These are phyloP conservation scores for Neofusicoccum kwambonambiense DNA, from an alignment of 2,329 filamentous ascomycete species.

Conservation along the genomic window DNA sequence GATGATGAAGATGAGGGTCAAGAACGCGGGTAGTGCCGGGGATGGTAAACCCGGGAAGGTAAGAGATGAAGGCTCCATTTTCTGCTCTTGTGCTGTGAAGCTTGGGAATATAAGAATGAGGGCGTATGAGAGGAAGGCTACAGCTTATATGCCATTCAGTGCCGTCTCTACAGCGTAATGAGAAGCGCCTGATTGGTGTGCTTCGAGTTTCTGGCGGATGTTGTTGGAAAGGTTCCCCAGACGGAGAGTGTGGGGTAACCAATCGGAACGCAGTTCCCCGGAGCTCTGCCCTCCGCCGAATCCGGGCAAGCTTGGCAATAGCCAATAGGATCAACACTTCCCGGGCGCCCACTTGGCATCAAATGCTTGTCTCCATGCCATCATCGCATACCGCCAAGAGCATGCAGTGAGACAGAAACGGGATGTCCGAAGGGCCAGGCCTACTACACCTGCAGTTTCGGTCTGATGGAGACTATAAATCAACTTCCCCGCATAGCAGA, in stretches of 20 bases:
- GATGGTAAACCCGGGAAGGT: not conserved
- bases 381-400: not conserved
- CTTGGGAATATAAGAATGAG: not conserved
- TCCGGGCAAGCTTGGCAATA: no score
- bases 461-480: not conserved
- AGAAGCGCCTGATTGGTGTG: not conserved
- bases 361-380: not conserved
- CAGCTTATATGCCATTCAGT: no score
- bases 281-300: not conserved
- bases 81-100: no score
- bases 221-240: no score
- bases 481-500: not conserved
- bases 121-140: not conserved
- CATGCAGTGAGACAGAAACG: not conserved
- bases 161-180: not conserved
- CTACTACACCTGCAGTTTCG: not conserved
- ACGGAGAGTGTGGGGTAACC: not conserved
- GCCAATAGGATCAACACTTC: not conserved
- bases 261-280: not conserved
- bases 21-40: not conserved
- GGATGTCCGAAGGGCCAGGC: not conserved
- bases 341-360: not conserved
- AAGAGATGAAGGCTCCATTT: no score
- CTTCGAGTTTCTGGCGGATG: no score
- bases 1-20: not conserved